Percentiles rank a stretch among this genome's conserved stretches.
Conservation (phyloP, 305 asterid genomes). For the Fraxinus dipetala region DNA sequence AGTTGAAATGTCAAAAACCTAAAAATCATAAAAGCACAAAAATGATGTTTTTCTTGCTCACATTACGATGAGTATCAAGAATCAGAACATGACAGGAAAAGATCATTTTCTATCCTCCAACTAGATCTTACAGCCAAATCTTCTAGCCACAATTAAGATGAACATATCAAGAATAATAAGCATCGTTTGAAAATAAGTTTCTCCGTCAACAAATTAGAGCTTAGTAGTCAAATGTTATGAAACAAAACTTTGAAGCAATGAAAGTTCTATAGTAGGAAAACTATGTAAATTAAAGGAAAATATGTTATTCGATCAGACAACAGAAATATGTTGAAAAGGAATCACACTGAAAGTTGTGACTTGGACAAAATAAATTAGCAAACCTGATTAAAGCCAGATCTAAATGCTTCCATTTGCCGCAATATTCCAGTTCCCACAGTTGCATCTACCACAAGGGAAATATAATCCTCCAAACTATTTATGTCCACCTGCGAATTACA, state of each 20-base stretch:
- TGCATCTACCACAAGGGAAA: conserved; percentile 79
- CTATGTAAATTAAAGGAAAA: neutral
- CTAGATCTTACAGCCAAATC: neutral
- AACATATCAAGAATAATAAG: neutral
- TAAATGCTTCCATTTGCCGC: conserved; percentile 91
- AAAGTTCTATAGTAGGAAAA: neutral
- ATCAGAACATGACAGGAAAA: neutral
- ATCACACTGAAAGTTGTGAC: neutral
- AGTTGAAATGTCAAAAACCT: conserved; percentile 86
- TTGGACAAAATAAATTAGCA: conserved; percentile 6
- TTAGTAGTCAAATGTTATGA: neutral
- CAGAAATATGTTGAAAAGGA: neutral
- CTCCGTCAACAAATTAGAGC: neutral
- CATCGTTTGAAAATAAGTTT: neutral
- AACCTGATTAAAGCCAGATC: conserved; percentile 98
- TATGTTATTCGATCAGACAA: neutral
- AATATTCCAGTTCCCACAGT: conserved; percentile 74
- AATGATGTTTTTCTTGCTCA: neutral
- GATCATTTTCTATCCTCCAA: neutral
- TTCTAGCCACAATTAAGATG: neutral
- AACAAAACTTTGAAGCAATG: neutral
- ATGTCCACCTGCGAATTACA: conserved; percentile 63
- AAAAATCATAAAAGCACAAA: conserved; percentile 7
- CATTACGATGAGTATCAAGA: neutral
- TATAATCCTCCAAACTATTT: conserved; percentile 75